phyloP scores from a whole-genome alignment of 2,329 filamentous ascomycete genomes.

The Talaromyces sp. region DNA sequence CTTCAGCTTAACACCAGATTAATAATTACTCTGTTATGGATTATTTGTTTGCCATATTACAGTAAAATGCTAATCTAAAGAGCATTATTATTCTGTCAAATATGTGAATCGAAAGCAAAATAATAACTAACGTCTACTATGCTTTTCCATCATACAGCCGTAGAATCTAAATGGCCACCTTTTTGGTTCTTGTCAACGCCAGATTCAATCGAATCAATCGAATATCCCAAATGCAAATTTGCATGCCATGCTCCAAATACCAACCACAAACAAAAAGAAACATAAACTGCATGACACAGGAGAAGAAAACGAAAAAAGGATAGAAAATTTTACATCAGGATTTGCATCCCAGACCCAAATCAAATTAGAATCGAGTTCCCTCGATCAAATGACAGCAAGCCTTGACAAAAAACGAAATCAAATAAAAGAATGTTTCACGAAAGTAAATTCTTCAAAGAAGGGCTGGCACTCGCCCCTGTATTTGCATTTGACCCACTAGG shows the following conservation, averaged over 20 bases:
- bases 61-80: background rate
- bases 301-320: slow-evolving; percentile 10
- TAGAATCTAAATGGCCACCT: background rate
- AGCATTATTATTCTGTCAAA: background rate
- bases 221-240: slow-evolving; percentile 7
- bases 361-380: background rate
- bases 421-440: slow-evolving; percentile 41
- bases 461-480: slow-evolving; percentile 68
- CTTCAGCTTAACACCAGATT: too few relatives aligned
- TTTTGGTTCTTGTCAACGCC: slow-evolving; percentile 4
- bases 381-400: background rate
- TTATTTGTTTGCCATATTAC: background rate
- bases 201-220: slow-evolving; percentile 5
- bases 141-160: background rate
- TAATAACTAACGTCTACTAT: background rate
- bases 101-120: background rate
- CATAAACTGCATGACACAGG: slow-evolving; percentile 13
- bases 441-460: slow-evolving; percentile 68
- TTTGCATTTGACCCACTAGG: slow-evolving; percentile 12
- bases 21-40: too few relatives aligned
- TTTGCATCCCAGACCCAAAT: background rate
- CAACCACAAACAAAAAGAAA: slow-evolving; percentile 13
- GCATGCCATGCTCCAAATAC: slow-evolving; percentile 14
- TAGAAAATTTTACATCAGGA: slow-evolving; percentile 8
- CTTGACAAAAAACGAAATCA: background rate